A percentile compares a stretch with the other conserved stretches of the same genome.
These are phyloP conservation scores for Pestalotiopsis sp. DNA, from an alignment of 2,329 filamentous ascomycete species.

Conservation along the genomic window DNA sequence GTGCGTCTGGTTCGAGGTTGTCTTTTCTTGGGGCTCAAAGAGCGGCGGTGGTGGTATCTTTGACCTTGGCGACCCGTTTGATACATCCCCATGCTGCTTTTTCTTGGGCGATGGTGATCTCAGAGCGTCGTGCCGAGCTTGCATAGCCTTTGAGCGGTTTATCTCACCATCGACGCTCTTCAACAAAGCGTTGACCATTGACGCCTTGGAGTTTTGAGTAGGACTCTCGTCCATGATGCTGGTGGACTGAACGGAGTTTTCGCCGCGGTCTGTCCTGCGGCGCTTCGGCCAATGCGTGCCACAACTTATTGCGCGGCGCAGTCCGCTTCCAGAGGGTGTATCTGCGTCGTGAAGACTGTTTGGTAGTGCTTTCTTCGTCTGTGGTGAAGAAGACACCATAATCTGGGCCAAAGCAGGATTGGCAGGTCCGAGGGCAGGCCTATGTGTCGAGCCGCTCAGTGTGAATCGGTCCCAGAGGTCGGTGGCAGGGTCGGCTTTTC, in stretches of 20 bases:
- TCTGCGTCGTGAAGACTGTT: constrained; percentile 21
- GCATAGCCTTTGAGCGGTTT: constrained; percentile 38
- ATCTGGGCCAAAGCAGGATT: constrained; percentile 64
- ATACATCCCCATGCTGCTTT: constrained; percentile 21
- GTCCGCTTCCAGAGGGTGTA: constrained; percentile 42
- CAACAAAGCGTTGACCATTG: constrained; percentile 62
- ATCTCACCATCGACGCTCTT: constrained; percentile 63
- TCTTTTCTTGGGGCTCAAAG: constrained; percentile 8
- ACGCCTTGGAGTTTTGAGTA: constrained; percentile 54
- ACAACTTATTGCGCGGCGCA: constrained; percentile 69
- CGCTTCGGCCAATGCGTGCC: constrained; percentile 72
- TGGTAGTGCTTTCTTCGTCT: constrained; percentile 47
- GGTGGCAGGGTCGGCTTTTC: constrained; percentile 69
- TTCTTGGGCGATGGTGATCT: constrained; percentile 48
- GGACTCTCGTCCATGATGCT: constrained; percentile 37
- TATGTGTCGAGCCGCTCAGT: constrained; percentile 45
- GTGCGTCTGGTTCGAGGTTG: neutral
- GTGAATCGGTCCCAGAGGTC: constrained; percentile 80
- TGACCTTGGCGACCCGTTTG: constrained; percentile 17
- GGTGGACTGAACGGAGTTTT: constrained; percentile 28
- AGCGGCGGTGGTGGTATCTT: constrained; percentile 15
- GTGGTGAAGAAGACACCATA: constrained; percentile 70
- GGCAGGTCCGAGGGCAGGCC: constrained; percentile 43
- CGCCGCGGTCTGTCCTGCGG: constrained; percentile 53
- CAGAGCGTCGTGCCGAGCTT: constrained; percentile 27